These are phyloP conservation scores for Penicillium bialowiezense DNA, from an alignment of 495 filamentous ascomycete genomes.

Conservation along the genomic window DNA sequence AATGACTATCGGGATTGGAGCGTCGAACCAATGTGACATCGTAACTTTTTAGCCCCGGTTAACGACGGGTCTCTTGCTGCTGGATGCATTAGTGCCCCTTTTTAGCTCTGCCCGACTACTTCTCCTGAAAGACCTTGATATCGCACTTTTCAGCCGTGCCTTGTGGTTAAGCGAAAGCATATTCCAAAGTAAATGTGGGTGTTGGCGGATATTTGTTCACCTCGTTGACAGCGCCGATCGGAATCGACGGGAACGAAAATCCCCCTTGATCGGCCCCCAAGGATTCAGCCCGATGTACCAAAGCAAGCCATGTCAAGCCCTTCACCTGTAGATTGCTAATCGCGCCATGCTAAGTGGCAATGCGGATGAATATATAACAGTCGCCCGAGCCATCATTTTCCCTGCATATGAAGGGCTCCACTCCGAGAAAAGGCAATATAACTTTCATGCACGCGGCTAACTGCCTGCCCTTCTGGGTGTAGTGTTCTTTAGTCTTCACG, in stretches of 20 bases:
- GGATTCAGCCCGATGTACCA: constrained; percentile 1
- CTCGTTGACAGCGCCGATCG: constrained; percentile 3
- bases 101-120: constrained; percentile 6
- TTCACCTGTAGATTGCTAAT: constrained; percentile 8
- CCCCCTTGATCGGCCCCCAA: neutral
- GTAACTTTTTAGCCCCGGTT: constrained; percentile 31
- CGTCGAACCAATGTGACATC: constrained; percentile 25
- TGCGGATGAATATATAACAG: constrained; percentile 7
- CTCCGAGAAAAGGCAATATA: constrained; percentile 1
- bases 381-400: constrained; percentile 13
- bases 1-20: constrained; percentile 14
- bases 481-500: neutral
- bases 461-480: constrained; percentile 1
- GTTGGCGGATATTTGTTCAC: neutral
- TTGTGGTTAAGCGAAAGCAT: neutral
- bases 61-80: constrained; percentile 25
- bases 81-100: constrained; percentile 12
- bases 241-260: neutral
- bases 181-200: neutral
- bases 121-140: constrained; percentile 16
- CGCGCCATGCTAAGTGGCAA: constrained; percentile 13
- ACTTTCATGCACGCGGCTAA: constrained; percentile 1
- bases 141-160: constrained; percentile 1
- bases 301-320: too few relatives aligned
- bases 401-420: neutral